Base-by-base conservation (phyloP, 2,329 filamentous ascomycete genomes). In the Pleurostoma richardsiae region DNA sequence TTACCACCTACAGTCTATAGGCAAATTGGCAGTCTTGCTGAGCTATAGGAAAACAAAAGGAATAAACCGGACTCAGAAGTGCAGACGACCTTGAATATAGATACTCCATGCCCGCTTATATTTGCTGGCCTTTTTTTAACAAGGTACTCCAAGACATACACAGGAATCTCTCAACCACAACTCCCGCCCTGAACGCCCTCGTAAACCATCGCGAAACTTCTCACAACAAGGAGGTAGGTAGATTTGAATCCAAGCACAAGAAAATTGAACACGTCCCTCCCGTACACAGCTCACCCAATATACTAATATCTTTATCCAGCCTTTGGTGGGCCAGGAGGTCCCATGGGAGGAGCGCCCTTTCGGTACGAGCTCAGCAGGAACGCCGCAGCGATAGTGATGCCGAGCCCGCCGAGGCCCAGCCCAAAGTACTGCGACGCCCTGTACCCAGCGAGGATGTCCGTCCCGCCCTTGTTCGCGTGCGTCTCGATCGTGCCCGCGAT, bases 401-500 rank as follows among this genome's bases (percentile, higher is more conserved):
- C 67, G 5, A 69, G 43, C 0, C 59, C 64, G 0, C 65, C 60
- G 4, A 74, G 51, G 0, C 69, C 70, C 3, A 73, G 59, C 5
- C 67, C 71, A 54, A 73, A 66, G 47, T 68, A 71, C 49, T 70
- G 58, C 2, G 64, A 66, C 4, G 64, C 68, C 2, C 64, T 58
- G 50, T 65, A 69, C 0, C 67, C 68, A 19, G 40, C 53, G 8
- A 70, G 48, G 30, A 59, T 45, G 39, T 67, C 55, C 31, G 56
- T 46, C 1, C 55, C 53, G 4, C 47, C 46, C 11, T 55, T 38
- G 39, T 58, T 56, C 0, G 70, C 58, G 5, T 68, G 63, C 0
- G 65, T 62, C 56, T 86, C 81, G 3, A 86, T 74, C 0, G 81
- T 86, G 0, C 82, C 83, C 0, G 83, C 83, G 41, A 88, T 74